Evolutionary conservation across 257 asterid genomes (phyloP).

Genomic region (Ballota nigra): DNA sequence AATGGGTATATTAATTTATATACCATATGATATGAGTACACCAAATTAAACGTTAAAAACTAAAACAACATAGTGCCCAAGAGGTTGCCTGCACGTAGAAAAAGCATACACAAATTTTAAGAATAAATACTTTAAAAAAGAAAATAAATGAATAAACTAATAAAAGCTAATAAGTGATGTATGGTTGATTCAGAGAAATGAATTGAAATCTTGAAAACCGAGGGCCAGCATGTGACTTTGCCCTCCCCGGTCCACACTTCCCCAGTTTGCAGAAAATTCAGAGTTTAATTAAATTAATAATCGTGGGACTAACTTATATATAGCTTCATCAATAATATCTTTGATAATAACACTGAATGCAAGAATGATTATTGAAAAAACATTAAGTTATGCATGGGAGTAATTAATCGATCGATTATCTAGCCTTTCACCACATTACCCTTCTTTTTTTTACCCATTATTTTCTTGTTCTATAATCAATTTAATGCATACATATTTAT

Average conservation of each 20-base stretch:
- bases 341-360: slow-evolving; percentile 33
- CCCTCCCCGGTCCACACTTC: slow-evolving; percentile 30
- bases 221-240: slow-evolving; percentile 40
- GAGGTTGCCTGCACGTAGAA: slow-evolving; percentile 42
- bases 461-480: too few species aligned
- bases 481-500: too few species aligned
- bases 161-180: background rate
- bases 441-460: too few species aligned
- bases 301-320: background rate
- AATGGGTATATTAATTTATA: background rate
- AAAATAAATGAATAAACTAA: background rate
- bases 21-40: background rate
- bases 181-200: background rate
- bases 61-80: slow-evolving; percentile 22
- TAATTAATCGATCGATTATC: too few species aligned
- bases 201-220: slow-evolving; percentile 30
- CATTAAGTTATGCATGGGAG: background rate
- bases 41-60: background rate
- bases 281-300: background rate
- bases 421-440: too few species aligned
- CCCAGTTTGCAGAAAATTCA: slow-evolving; percentile 27
- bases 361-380: slow-evolving; percentile 18
- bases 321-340: background rate
- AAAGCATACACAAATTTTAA: slow-evolving; percentile 17
- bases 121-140: slow-evolving; percentile 1